A percentile compares a stretch with the other conserved stretches of the same genome.
Conservation (phyloP, 345 rosid genomes). For the Dimocarpus longan region DNA sequence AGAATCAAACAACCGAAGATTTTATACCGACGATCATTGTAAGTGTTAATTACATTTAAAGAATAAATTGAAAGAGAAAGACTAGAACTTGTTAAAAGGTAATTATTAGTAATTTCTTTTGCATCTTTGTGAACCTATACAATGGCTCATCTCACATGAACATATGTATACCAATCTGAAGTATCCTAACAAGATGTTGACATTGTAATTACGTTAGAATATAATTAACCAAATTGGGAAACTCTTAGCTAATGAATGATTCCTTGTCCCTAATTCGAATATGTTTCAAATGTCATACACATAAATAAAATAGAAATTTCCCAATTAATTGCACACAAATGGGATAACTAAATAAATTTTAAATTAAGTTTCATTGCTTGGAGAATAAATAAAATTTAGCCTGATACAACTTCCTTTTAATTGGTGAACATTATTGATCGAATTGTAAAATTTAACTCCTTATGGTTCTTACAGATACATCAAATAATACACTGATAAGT, state of each 20-base stretch:
- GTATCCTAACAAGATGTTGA: no score
- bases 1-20: no score
- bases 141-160: no score
- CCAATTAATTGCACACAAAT: background rate
- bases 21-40: no score
- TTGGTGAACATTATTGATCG: constrained; percentile 5
- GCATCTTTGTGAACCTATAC: no score
- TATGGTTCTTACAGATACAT: constrained; percentile 14
- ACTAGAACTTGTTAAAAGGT: no score
- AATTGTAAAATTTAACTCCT: constrained; percentile 23
- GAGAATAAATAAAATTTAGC: background rate
- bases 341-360: background rate
- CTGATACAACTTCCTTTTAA: constrained; percentile 26
- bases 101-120: no score
- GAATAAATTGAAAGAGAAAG: no score
- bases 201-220: no score
- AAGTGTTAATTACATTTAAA: no score
- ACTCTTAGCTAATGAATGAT: background rate
- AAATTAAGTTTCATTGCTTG: no score
- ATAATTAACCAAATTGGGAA: background rate
- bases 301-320: background rate
- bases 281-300: background rate
- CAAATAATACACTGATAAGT: background rate
- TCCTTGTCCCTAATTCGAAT: background rate
- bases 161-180: no score